Conservation (phyloP, 306 rosid species). For the Parietaria judaica region DNA sequence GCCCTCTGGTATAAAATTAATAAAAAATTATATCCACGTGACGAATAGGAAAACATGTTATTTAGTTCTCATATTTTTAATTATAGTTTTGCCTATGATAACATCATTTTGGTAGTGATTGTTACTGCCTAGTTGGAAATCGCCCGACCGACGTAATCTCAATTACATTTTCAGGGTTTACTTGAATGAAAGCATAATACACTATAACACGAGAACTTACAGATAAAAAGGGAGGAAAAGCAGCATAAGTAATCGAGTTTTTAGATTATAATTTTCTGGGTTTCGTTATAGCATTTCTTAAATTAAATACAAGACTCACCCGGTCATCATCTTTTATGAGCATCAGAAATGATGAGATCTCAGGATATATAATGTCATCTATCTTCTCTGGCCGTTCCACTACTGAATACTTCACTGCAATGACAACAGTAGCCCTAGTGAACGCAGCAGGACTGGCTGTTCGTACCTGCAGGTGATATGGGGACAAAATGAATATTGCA, state of each 20-base stretch:
- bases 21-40: too few relatives aligned
- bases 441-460: conserved; percentile 88
- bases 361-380: conserved; percentile 89
- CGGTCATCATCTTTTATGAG: conserved; percentile 94
- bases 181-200: too few relatives aligned
- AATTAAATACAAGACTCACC: conserved; percentile 33
- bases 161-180: too few relatives aligned
- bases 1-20: too few relatives aligned
- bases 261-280: not conserved
- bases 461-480: conserved; percentile 48
- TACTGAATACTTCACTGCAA: conserved; percentile 93
- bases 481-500: conserved; percentile 6
- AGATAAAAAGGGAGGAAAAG: not conserved
- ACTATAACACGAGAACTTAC: too few relatives aligned
- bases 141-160: too few relatives aligned
- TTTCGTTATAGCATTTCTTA: not conserved
- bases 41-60: too few relatives aligned
- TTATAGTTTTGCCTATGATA: too few relatives aligned
- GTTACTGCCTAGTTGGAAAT: too few relatives aligned
- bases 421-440: conserved; percentile 97
- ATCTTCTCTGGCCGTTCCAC: conserved; percentile 98
- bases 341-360: conserved; percentile 89
- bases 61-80: too few relatives aligned
- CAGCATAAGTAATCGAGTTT: not conserved
- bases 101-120: too few relatives aligned